These are phyloP conservation scores for Tetrapisispora iriomotensis DNA, from an alignment of 805 yeast genomes.

Conservation along the genomic window DNA sequence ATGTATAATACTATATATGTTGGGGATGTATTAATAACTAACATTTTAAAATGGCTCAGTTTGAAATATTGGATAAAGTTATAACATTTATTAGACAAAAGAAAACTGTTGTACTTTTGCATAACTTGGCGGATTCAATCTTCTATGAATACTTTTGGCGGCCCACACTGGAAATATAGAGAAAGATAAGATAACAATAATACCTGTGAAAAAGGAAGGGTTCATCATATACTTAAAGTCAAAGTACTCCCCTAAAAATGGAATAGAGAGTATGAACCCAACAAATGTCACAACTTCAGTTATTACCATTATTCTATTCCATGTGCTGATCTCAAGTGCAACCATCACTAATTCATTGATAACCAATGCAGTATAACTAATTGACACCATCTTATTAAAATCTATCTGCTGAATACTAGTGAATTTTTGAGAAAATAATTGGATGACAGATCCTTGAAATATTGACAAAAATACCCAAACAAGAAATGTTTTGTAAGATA, in stretches of 20 bases:
- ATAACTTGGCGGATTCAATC: slow-evolving; percentile 84
- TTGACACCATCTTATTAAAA: slow-evolving; percentile 72
- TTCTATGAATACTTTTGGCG: slow-evolving; percentile 62
- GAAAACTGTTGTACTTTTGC: slow-evolving; percentile 82
- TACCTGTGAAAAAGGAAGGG: slow-evolving; percentile 59
- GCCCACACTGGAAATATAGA: slow-evolving; percentile 88
- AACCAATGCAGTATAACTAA: slow-evolving; percentile 70
- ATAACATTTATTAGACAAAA: slow-evolving; percentile 24
- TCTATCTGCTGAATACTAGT: slow-evolving; percentile 46
- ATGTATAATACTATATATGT: not conserved
- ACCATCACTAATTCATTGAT: slow-evolving; percentile 90
- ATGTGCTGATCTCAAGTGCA: slow-evolving; percentile 81
- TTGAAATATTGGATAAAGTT: not conserved
- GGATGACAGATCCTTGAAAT: slow-evolving; percentile 86
- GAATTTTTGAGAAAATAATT: slow-evolving; percentile 68
- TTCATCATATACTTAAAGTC: slow-evolving; percentile 55
- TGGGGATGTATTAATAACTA: not conserved
- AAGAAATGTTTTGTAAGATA: slow-evolving; percentile 79
- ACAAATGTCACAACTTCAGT: slow-evolving; percentile 62
- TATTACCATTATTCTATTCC: slow-evolving; percentile 71
- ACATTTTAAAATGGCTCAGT: too few relatives aligned
- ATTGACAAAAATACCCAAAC: slow-evolving; percentile 84
- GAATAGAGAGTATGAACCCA: slow-evolving; percentile 64
- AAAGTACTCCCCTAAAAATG: slow-evolving; percentile 81
- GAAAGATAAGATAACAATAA: slow-evolving; percentile 49